These are phyloP conservation scores for Alternaria atra DNA, from an alignment of 2,329 filamentous ascomycete species.

Conservation along the genomic window DNA sequence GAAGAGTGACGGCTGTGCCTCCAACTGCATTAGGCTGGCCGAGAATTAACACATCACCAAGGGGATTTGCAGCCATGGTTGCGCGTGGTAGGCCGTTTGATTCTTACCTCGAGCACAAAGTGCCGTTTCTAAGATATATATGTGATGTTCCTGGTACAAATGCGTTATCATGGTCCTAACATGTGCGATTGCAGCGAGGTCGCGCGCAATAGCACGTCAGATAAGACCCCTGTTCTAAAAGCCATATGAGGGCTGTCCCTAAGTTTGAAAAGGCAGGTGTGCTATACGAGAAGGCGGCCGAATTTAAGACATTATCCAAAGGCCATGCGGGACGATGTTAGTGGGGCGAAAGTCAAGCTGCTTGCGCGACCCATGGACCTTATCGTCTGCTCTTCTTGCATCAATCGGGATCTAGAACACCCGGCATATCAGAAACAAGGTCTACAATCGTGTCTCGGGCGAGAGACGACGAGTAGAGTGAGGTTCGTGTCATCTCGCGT, in stretches of 20 bases:
- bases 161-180: slow-evolving; percentile 5
- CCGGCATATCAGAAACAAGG: not conserved
- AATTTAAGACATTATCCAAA: not conserved
- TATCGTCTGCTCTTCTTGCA: not conserved
- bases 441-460: not conserved
- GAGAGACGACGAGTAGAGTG: not conserved
- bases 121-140: not conserved
- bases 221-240: slow-evolving; percentile 2
- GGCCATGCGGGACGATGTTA: not conserved
- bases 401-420: not conserved
- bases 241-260: slow-evolving; percentile 6
- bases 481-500: not conserved
- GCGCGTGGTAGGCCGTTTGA: not conserved
- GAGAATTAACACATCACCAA: slow-evolving; percentile 21
- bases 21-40: slow-evolving; percentile 16
- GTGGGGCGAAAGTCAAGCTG: not conserved
- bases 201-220: slow-evolving; percentile 7
- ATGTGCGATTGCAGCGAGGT: slow-evolving; percentile 7
- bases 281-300: not conserved
- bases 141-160: not conserved
- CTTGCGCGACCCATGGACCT: not conserved
- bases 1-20: slow-evolving; percentile 18
- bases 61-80: slow-evolving; percentile 23
- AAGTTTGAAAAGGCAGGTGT: slow-evolving; percentile 21
- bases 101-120: not conserved